phyloP scores from a whole-genome alignment of 2,329 filamentous ascomycete genomes.

The Trichoderma atroviride region DNA sequence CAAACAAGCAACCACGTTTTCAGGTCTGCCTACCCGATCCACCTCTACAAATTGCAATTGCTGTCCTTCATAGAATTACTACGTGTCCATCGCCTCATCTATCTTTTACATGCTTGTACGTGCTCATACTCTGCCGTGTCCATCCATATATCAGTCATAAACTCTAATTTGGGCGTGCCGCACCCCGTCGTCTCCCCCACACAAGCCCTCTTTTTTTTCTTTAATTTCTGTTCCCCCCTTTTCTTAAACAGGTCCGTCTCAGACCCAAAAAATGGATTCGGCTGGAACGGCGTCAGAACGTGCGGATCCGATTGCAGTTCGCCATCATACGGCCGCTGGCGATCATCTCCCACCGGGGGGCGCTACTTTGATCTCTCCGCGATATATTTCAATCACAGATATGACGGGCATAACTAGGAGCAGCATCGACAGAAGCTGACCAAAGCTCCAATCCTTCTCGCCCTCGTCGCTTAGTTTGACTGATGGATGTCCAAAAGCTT shows the following conservation, averaged over 20 bases:
- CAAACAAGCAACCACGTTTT: neutral
- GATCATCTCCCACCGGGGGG: slow-evolving; percentile 47
- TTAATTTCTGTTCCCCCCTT: slow-evolving; percentile 26
- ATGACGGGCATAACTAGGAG: slow-evolving; percentile 63
- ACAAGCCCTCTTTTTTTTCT: neutral
- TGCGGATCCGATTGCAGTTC: slow-evolving; percentile 43
- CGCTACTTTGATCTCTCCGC: slow-evolving; percentile 52
- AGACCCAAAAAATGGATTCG: slow-evolving; percentile 49
- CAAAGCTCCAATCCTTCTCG: slow-evolving; percentile 65
- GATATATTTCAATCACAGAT: slow-evolving; percentile 60
- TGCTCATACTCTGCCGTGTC: neutral
- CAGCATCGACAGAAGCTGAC: slow-evolving; percentile 62
- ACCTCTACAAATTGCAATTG: neutral
- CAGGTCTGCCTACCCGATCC: neutral
- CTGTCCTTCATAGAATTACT: neutral
- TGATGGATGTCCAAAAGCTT: slow-evolving; percentile 61
- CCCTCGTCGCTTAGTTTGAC: slow-evolving; percentile 53
- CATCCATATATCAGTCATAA: neutral
- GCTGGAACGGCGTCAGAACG: slow-evolving; percentile 43
- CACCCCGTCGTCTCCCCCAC: neutral
- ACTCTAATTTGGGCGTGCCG: slow-evolving; percentile 2
- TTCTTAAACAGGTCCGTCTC: slow-evolving; percentile 43
- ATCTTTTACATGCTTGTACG: neutral
- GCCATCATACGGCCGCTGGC: slow-evolving; percentile 44
- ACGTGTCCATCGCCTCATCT: neutral